Base-by-base conservation (phyloP, 441 rosid species). In the Dalechampia spathulata region DNA sequence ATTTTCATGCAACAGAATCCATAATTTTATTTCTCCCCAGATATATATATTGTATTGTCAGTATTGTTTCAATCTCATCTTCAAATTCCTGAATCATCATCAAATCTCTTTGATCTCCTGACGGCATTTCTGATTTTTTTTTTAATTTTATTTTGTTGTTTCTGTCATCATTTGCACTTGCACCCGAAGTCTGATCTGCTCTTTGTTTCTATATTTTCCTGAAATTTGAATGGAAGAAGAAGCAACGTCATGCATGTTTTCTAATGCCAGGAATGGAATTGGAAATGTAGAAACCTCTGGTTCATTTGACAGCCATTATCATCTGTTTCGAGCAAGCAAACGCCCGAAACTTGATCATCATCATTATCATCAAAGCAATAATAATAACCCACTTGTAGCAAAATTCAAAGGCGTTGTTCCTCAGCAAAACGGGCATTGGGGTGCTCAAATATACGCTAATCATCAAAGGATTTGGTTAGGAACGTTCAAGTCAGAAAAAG, bases 391-490 rank as follows among this genome's bases (percentile, higher is more conserved):
- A n/a, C 27, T 43, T 17, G 43, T 17, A 16, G 22, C 62, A 0
- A 78, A 64, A 48, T 75, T 75, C 74, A 84, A 81, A 74, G 91
- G 91, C 0, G 76, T 84, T 13, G 83, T 84, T 41, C 73, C 68
- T 0, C 85, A 81, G 56, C 83, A 72, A 23, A 84, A 84, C 15
- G 87, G 87, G 1, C 61, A 75, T 51, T 84, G 91, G 87, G 91
- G 86, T 8, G 87, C 87, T 0, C 91, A 84, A 28, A 70, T 84
- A 23, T 84, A 84, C 7, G 75, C 82, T 23, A 75, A 77, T 36
- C 82, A 81, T 54, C 73, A 68, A 30, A 58, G 91, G 28, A 71
- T 79, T 39, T 84, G 91, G 91, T 74, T 84, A 0, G 91, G 91
- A 11, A 79, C 85, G n/a, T 84, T 81, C 63, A 79, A 69, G 52